Conservation (phyloP, 2,329 filamentous ascomycete species). For the Colletotrichum sp. region DNA sequence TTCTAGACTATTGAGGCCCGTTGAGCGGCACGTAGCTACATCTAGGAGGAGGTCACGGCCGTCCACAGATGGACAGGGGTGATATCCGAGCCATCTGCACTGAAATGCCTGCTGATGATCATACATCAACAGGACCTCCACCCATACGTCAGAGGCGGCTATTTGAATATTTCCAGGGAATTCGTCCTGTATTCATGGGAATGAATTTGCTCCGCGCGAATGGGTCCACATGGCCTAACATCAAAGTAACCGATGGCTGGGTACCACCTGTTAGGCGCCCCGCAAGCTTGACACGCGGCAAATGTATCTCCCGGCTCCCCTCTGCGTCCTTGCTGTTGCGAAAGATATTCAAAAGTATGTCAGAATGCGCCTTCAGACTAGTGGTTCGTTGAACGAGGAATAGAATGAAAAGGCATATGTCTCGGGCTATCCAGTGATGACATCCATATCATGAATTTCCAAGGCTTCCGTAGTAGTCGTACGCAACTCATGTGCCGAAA, state of each 20-base stretch:
- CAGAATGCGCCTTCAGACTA: no score
- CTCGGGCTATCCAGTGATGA: no score
- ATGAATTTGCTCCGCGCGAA: rapidly evolving
- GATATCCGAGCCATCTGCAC: neutral
- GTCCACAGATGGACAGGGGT: neutral
- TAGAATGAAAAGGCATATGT: no score
- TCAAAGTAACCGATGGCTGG: neutral
- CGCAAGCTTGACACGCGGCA: neutral
- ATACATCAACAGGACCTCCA: neutral
- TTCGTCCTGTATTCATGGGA: rapidly evolving
- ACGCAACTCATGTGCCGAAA: no score
- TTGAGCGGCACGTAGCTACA: neutral
- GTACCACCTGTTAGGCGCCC: neutral
- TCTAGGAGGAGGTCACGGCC: neutral
- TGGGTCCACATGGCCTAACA: neutral
- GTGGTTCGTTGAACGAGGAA: no score
- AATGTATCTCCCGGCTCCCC: neutral
- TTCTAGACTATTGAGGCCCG: neutral
- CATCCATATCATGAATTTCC: no score
- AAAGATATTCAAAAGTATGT: neutral
- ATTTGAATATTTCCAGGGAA: neutral
- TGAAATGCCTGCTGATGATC: neutral
- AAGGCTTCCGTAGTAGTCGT: no score
- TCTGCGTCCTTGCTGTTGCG: neutral
- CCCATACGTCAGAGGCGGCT: neutral